Conservation (phyloP, 179 eudicot species). For the Spinacia oleracea region DNA sequence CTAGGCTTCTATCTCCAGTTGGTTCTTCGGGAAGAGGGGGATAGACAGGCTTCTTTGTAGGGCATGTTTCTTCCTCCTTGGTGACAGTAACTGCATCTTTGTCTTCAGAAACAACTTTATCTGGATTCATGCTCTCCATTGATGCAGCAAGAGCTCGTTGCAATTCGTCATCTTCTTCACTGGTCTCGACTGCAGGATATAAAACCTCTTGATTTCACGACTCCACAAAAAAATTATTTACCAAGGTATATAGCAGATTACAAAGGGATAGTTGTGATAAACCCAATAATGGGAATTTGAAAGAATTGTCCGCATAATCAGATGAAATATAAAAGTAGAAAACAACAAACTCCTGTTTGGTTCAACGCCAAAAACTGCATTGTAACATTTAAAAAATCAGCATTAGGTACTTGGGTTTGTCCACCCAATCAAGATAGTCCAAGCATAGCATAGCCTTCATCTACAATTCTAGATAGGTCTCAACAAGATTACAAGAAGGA, state of each 20-base stretch:
- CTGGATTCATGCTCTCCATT: constrained; percentile 52
- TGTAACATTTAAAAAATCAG: neutral
- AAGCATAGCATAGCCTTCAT: neutral
- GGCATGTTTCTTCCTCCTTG: constrained; percentile 37
- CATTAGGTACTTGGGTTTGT: neutral
- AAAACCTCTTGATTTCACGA: neutral
- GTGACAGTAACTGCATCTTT: constrained; percentile 31
- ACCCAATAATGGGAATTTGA: neutral
- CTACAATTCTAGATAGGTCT: neutral
- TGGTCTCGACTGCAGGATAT: constrained; percentile 31
- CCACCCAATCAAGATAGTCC: neutral
- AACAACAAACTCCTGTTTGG: neutral
- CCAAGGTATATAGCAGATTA: neutral
- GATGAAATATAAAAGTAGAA: neutral
- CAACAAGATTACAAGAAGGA: neutral
- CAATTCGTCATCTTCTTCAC: constrained; percentile 71
- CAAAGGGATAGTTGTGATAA: neutral
- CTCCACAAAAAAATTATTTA: neutral
- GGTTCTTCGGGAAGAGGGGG: constrained; percentile 88
- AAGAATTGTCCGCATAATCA: neutral
- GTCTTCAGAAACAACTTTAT: constrained; percentile 32
- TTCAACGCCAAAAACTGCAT: neutral
- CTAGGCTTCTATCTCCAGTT: constrained; percentile 62
- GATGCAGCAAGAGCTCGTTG: constrained; percentile 83
- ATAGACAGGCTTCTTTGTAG: constrained; percentile 47